Evolutionary conservation across 495 filamentous ascomycete genomes (phyloP), one percentile per base, ranked within the genome.

Genomic region (Recurvomyces mirabilis): DNA sequence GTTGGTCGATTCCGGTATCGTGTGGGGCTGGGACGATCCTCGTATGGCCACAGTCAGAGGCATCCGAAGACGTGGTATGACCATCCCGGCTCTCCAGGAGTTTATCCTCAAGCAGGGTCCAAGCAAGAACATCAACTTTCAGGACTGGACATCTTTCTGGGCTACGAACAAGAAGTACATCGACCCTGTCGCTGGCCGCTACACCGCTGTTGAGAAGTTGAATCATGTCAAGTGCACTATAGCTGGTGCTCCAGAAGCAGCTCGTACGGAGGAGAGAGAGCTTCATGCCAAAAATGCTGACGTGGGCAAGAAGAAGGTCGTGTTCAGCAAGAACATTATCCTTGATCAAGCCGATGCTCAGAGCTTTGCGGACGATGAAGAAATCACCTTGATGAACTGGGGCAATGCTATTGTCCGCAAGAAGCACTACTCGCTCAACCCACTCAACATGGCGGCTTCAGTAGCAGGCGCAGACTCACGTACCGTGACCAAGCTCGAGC

Each of bases 341-440:
- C 65, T 95, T 33, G 88, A 94, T 57, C 88, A 94, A 63, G 82
- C 71, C 33, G 88, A 95, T 53, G 87, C 81, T 47, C 75, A 81
- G 62, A 71, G 67, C 36, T 91, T 94, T 67, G 78, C 74, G 52
- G 73, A 82, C 46, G 79, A 82, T 52, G 88, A 95, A 66, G 88
- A 94, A 61, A 84, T 95, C 53, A 95, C 88, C 0, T 70, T 94
- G 20, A 95, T 94, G 88, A 80, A 77, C 58, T 94, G 88, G 88
- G 88, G 88, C 52, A 94, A 95, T 50, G 88, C 85, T 22, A 75
- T 91, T 46, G 80, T 94, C 11, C 79, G 79, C 32, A 79, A 78
- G 54, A 84, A 85, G 56, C 67, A 68, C 28, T 70, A 78, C 38
- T 72, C 79, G 15, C 63, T 72, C 19, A 68, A 68, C 44, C 65